phyloP scores from a whole-genome alignment of 768 basidiomycete genomes.

The Panaeolus cyanescens region DNA sequence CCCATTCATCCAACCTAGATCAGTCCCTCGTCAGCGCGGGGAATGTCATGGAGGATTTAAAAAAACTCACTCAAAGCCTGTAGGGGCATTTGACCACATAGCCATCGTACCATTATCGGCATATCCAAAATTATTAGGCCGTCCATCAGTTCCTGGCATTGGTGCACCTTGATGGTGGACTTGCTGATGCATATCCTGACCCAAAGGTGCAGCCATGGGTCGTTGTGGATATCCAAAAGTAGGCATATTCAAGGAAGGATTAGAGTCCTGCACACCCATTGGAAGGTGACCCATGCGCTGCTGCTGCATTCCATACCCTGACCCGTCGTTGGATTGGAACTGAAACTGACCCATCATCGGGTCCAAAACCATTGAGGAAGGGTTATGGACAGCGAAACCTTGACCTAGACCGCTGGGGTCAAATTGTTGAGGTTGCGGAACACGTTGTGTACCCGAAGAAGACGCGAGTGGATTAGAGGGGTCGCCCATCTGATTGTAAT shows the following conservation, averaged over 20 bases:
- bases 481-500: background rate
- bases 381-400: background rate
- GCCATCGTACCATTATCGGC: constrained; percentile 55
- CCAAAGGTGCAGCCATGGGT: background rate
- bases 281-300: background rate
- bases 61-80: constrained; percentile 60
- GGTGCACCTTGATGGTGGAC: background rate
- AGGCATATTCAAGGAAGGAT: background rate
- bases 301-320: background rate
- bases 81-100: constrained; percentile 73
- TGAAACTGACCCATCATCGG: background rate
- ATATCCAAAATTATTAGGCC: constrained; percentile 12
- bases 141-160: background rate
- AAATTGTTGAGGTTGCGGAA: background rate
- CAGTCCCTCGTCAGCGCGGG: constrained; percentile 1
- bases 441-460: background rate
- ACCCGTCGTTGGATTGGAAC: background rate
- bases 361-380: background rate
- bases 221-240: background rate
- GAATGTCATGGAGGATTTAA: constrained; percentile 1
- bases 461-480: background rate
- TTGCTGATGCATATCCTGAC: background rate
- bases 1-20: constrained; percentile 47
- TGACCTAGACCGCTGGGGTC: background rate
- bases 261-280: background rate